Base-by-base conservation (phyloP, 2,329 filamentous ascomycete genomes). In the Westerdykella ornata region DNA sequence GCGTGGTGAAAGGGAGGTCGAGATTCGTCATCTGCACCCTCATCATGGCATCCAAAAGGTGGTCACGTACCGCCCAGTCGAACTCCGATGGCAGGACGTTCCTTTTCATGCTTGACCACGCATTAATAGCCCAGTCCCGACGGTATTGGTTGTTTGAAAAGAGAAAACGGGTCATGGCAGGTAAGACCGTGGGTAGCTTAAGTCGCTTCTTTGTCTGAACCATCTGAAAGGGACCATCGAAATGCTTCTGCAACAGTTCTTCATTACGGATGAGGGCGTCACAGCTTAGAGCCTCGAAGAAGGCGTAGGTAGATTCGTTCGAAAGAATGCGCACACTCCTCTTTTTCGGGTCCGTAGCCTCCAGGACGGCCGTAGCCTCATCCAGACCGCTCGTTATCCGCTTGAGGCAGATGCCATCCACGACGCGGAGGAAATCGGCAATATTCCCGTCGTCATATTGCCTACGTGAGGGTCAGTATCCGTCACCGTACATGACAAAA, bases 211-310 rank as follows among this genome's bases (percentile, higher is more conserved):
- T 89, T 12, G 79, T 79, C 63, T 90, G 86, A 2, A 94, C 80
- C 16, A 88, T 75, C 51, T 79, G 74, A 62, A 97, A 96, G 9
- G 94, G 87, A 51, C 76, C 80, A 60, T 95, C 85, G 60, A 97
- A 95, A 49, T 81, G 74, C 19, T 70, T 54, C 41, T 67, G 59
- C 16, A 83, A 63, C 15, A 75, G 65, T 14, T 68, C 64, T 41
- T 78, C 74, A 48, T 76, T 72, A 16, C 69, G 66, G 46, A 96
- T 72, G 59, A 94, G 88, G 1, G 84, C 75, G 51, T 88, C 80
- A 63, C 85, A 94, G 62, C 88, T 94, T 38, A 97, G 70, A 0
- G 85, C 83, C 63, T 97, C 90, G 55, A 94, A 95, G 20, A 97
- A 78, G 9, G 87, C 83, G 44, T 92, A 77, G 38, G 94, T 77